Evolutionary conservation across 1,284 basidiomycete species (phyloP).

Genomic region (Irpex rosettiformis): DNA sequence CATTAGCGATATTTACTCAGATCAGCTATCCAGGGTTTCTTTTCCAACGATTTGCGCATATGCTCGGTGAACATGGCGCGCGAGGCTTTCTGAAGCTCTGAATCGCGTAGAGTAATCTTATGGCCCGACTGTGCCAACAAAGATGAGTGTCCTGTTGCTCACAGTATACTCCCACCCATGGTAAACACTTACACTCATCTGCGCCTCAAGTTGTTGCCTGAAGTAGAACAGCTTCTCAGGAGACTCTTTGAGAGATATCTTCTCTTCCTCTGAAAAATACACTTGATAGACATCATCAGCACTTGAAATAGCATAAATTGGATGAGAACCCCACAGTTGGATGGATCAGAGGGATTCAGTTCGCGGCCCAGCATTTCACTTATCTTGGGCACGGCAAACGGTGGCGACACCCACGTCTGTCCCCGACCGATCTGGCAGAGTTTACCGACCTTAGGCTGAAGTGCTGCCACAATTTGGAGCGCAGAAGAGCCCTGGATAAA

Average conservation of each 20-base stretch:
- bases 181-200: constrained; percentile 43
- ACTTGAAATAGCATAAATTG: background rate
- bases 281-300: constrained; percentile 27
- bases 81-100: constrained; percentile 37
- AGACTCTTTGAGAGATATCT: constrained; percentile 44
- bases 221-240: constrained; percentile 46
- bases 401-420: constrained; percentile 56
- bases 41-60: constrained; percentile 49
- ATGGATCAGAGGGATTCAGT: constrained; percentile 22
- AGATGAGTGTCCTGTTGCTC: no score
- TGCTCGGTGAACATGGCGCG: constrained; percentile 42
- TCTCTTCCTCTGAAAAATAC: constrained; percentile 51
- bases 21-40: constrained; percentile 59
- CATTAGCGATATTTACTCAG: constrained; percentile 35
- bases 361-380: constrained; percentile 33
- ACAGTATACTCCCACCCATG: no score
- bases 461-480: constrained; percentile 57
- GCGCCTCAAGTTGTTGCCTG: constrained; percentile 45
- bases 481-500: constrained; percentile 54
- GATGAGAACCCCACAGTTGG: constrained; percentile 38
- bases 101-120: constrained; percentile 40
- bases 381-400: constrained; percentile 42
- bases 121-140: constrained; percentile 38
- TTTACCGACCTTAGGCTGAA: constrained; percentile 50
- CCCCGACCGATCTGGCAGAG: constrained; percentile 58